Conservation (phyloP, 2,329 filamentous ascomycete genomes). For the Trichoderma sp. region DNA sequence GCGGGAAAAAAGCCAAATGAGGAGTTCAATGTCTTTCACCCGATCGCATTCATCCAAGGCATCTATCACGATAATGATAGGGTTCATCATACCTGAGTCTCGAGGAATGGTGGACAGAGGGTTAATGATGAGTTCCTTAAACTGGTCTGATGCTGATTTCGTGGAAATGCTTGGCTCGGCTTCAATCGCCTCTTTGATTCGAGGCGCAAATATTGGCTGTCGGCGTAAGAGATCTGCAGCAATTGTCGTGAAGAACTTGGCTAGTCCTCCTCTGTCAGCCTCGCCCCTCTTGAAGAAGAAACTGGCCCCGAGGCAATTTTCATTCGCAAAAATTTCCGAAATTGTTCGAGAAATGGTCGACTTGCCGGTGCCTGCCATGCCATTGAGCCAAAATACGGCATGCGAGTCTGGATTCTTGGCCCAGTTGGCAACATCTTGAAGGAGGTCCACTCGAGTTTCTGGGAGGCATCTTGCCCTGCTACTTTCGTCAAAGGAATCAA, state of each 20-base stretch:
- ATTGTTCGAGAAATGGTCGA: background rate
- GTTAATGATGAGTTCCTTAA: background rate
- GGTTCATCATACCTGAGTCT: background rate
- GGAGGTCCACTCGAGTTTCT: background rate
- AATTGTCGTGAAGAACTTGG: background rate
- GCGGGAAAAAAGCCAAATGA: background rate
- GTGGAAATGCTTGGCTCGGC: background rate
- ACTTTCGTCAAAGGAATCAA: background rate
- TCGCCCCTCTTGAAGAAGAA: constrained; percentile 7
- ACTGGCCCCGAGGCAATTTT: background rate
- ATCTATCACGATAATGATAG: background rate
- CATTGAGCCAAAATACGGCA: background rate
- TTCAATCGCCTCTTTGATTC: background rate
- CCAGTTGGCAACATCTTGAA: background rate
- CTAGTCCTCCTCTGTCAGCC: background rate
- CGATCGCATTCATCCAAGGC: background rate
- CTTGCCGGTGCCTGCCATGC: background rate
- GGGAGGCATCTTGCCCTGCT: background rate
- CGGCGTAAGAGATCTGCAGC: background rate
- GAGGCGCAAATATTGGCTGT: background rate
- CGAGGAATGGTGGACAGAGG: background rate
- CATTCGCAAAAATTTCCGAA: background rate
- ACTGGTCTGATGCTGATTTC: background rate
- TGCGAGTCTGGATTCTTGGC: background rate
- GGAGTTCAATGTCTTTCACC: background rate